Conservation (phyloP, 2,329 filamentous ascomycete species). For the Hymenoscyphus albidus region DNA sequence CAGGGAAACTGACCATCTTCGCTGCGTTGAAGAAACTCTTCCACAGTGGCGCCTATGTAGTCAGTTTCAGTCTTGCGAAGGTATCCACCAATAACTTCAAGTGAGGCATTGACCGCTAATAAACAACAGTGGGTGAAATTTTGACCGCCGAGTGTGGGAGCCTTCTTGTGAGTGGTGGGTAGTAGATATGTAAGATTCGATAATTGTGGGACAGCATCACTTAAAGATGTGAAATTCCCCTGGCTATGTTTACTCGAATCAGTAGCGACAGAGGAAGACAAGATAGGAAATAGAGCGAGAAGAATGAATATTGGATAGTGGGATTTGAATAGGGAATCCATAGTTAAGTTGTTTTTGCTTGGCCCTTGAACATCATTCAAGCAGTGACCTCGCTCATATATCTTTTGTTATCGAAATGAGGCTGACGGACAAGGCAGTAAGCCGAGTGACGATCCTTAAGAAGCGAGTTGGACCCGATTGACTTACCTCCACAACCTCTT, state of each 20-base stretch:
- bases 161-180: background rate
- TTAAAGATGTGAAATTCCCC: constrained; percentile 7
- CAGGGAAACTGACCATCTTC: constrained; percentile 20
- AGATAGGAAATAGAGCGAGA: background rate
- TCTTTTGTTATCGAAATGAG: constrained; percentile 3
- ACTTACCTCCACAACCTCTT: background rate
- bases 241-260: background rate
- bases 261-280: background rate
- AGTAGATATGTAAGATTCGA: constrained; percentile 4
- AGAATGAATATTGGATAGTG: background rate
- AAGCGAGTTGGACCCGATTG: background rate
- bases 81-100: constrained; percentile 9
- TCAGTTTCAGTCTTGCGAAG: background rate
- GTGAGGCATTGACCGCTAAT: constrained; percentile 17
- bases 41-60: constrained; percentile 11
- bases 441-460: background rate
- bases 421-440: background rate
- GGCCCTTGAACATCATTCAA: background rate
- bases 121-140: constrained; percentile 22
- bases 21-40: constrained; percentile 12
- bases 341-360: background rate
- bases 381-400: background rate
- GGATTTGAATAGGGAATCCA: background rate
- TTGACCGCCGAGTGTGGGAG: constrained; percentile 13
- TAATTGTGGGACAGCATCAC: constrained; percentile 9